Percentiles rank a stretch among this genome's conserved stretches.
Evolutionary conservation across 768 basidiomycete species (phyloP).

Genomic region (Macrolepiota fuliginosa): DNA sequence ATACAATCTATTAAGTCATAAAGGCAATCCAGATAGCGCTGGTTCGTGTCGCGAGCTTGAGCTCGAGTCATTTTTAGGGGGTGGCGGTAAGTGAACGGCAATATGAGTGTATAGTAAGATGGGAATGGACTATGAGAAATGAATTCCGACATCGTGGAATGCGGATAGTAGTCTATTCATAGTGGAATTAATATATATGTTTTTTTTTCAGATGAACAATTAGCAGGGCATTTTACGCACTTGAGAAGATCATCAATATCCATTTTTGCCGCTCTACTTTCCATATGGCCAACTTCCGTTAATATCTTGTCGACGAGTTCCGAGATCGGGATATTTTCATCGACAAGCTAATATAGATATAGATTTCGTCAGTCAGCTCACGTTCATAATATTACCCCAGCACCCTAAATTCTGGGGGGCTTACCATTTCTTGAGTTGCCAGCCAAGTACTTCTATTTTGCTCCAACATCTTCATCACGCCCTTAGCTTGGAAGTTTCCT

Average conservation of each 20-base stretch:
- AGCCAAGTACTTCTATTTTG: constrained; percentile 93
- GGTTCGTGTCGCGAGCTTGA: not conserved
- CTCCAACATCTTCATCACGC: constrained; percentile 92
- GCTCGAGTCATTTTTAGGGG: not conserved
- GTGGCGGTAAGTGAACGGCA: not conserved
- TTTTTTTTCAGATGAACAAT: not conserved
- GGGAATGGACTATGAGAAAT: constrained; percentile 51
- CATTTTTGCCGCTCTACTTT: constrained; percentile 90
- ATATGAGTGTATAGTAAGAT: not conserved
- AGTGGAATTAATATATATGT: constrained; percentile 10
- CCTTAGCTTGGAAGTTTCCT: constrained; percentile 90
- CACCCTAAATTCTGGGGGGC: constrained; percentile 1
- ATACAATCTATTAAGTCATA: not conserved
- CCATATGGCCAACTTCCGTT: constrained; percentile 65
- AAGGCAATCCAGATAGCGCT: not conserved
- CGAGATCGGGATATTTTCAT: constrained; percentile 70
- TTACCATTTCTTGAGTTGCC: constrained; percentile 68
- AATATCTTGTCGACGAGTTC: constrained; percentile 71
- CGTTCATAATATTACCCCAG: not conserved
- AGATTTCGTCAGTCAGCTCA: not conserved
- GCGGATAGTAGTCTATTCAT: constrained; percentile 60
- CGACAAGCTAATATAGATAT: constrained; percentile 50
- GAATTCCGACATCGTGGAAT: constrained; percentile 73
- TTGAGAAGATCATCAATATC: constrained; percentile 87
- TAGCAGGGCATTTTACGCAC: constrained; percentile 38